Conservation (phyloP, 495 filamentous ascomycete genomes). For the Podospora pseudopauciseta region DNA sequence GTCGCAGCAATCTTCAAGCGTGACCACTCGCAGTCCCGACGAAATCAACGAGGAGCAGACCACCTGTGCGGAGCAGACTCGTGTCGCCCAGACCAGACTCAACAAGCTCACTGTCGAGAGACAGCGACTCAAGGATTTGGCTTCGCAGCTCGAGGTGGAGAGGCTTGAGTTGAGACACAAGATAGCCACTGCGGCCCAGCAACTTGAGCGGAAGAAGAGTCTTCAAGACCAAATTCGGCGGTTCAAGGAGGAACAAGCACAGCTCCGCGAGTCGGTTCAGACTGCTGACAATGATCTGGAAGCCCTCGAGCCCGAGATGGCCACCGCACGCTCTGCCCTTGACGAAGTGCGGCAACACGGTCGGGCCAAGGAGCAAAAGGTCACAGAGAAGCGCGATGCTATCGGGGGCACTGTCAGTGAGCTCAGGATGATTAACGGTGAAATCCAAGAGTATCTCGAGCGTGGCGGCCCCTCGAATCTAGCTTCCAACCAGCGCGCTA, state of each 20-base stretch:
- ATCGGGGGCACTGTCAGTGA: conserved; percentile 71
- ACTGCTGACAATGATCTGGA: conserved; percentile 67
- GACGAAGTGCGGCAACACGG: conserved; percentile 72
- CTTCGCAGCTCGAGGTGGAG: conserved; percentile 68
- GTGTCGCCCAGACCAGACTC: conserved; percentile 58
- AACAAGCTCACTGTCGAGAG: conserved; percentile 62
- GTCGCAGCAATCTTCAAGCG: conserved; percentile 64
- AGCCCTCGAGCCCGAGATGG: conserved; percentile 64
- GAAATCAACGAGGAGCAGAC: conserved; percentile 78
- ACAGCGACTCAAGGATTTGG: conserved; percentile 63
- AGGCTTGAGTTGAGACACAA: conserved; percentile 64
- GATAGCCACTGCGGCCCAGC: conserved; percentile 62
- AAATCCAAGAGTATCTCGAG: conserved; percentile 77
- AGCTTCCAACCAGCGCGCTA: conserved; percentile 61
- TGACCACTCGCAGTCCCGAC: conserved; percentile 63
- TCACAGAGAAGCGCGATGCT: conserved; percentile 67
- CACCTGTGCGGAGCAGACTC: conserved; percentile 61
- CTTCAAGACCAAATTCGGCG: conserved; percentile 67
- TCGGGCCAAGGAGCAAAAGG: conserved; percentile 65
- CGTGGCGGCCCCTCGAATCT: conserved; percentile 72
- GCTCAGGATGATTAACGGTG: conserved; percentile 66
- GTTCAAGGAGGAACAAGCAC: conserved; percentile 59
- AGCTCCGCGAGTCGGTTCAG: conserved; percentile 65
- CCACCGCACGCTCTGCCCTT: conserved; percentile 66
- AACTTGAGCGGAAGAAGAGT: conserved; percentile 72